Evolutionary conservation across 2,329 filamentous ascomycete species (phyloP), one percentile per base, ranked within the genome.

Genomic region (Thelonectria discophora): DNA sequence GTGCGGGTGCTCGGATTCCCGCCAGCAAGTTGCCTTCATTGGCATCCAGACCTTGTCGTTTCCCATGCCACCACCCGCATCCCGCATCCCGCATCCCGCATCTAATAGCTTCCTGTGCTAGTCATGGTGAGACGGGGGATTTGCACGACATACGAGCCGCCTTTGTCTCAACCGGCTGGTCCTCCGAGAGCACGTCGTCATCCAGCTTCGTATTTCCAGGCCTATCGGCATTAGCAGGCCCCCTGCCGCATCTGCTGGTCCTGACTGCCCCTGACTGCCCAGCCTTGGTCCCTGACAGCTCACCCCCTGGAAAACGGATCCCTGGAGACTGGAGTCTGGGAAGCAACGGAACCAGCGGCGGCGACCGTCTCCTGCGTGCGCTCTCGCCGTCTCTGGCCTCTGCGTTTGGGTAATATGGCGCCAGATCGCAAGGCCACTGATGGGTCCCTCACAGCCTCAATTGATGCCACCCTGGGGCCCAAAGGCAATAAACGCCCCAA

Each of bases 391-490:
- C 27, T 30, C 27, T 40, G 27, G 49, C 30, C 20, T 47, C 56
- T 52, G 49, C 42, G 40, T 45, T 46, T 54, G 27, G 58, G 37
- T 24, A 37, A 58, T 50, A 64, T 66, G 57, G 63, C 56, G 65
- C 56, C 55, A 68, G 68, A 71, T 71, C 67, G 60, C 68, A 62
- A 69, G 63, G 53, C 66, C 65, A 60, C 65, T 55, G 65, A 65
- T 66, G 64, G 53, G 49, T 59, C 34, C 51, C 30, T 68, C 69
- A 71, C 69, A 71, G 69, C 69, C 69, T 70, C 69, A 71, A 63
- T 71, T 64, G 60, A 62, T 64, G 52, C 62, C 56, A 20, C 49
- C 30, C n/a, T n/a, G n/a, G n/a, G n/a, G n/a, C n/a, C 32, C 17
- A 45, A 53, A 5, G 18, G 24, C 49, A 56, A 59, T 56, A 49